These are phyloP conservation scores for Chloranthus sessilifolius DNA, from an alignment of 164 flowering plant genomes.

Conservation along the genomic window DNA sequence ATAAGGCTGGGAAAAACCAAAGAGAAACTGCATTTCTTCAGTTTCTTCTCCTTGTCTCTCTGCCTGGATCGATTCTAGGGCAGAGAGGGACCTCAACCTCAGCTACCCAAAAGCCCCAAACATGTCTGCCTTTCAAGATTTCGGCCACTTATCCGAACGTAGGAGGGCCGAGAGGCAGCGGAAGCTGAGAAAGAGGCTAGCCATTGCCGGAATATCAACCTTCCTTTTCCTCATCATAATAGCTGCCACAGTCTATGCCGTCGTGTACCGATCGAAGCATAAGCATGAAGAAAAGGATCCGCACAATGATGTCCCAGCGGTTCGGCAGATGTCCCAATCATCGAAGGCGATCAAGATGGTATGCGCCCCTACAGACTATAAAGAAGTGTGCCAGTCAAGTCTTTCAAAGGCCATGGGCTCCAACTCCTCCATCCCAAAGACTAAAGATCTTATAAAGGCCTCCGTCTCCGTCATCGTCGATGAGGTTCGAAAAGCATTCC, in stretches of 20 bases:
- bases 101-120: constrained; percentile 8
- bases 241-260: background rate
- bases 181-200: constrained; percentile 12
- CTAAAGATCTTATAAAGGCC: constrained; percentile 43
- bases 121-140: constrained; percentile 24
- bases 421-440: constrained; percentile 13
- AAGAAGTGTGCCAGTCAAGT: constrained; percentile 35
- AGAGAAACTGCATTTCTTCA: background rate
- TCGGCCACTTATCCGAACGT: constrained; percentile 19
- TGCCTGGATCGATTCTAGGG: constrained; percentile 10
- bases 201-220: constrained; percentile 5
- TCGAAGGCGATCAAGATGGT: constrained; percentile 26
- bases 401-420: constrained; percentile 20
- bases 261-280: constrained; percentile 5
- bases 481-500: constrained; percentile 33
- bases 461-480: constrained; percentile 33
- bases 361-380: constrained; percentile 46
- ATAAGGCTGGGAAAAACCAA: background rate
- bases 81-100: constrained; percentile 5
- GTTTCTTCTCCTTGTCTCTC: constrained; percentile 6
- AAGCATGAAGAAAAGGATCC: background rate
- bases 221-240: constrained; percentile 4
- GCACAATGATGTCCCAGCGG: background rate
- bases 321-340: constrained; percentile 6
- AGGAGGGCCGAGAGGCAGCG: constrained; percentile 18